Base-by-base conservation (phyloP, 2,329 filamentous ascomycete genomes). In the Trichoderma sp. region DNA sequence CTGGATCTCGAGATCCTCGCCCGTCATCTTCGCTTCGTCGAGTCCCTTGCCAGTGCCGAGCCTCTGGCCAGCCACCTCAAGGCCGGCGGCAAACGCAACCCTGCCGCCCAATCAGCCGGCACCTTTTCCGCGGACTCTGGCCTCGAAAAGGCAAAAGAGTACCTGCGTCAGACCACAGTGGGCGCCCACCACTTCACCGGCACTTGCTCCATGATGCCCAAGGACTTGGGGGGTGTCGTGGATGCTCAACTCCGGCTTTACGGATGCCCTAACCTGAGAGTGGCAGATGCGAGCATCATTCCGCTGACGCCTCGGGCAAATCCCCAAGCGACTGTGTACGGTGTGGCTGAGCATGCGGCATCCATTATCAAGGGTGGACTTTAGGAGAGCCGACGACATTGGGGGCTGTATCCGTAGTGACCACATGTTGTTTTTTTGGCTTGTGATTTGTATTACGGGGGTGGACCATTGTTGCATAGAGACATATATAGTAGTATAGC, bases 1-100 rank as follows among this genome's bases (percentile, higher is more conserved):
- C 82, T 89, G 30, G 89, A 90, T 75, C 76, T 90, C 62, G 87
- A 89, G 78, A 83, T 82, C 9, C 83, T 88, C 26, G 82, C 80
- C 1, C 80, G 82, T 30, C 82, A 80, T 11, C 80, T 84, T 6
- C 83, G 83, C 51, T 83, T 85, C 70, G 81, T 85, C 36, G 83
- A 80, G 73, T 72, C 73, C 14, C 62, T 81, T 21, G 75, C 77
- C 15, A 86, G 71, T 28, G 80, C 83, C 57, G 75, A 78, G 3
- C 82, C 84, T 0, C 82, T 86, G 72, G 78, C 75, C 24, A 75
- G 78, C 47, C 79, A 84, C 72, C 75, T 86, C 66, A 81, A 82
- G 73, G 73, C 76, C 1, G 79, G 78, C 43, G 83, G 83, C 81
- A 9, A 60, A 30, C 68, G 71, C 26, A 71, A 77, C 78, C 6